Percentiles rank a stretch among this genome's conserved stretches.
phyloP scores from a whole-genome alignment of 495 filamentous ascomycete genomes.

The Annulohypoxylon bovei region DNA sequence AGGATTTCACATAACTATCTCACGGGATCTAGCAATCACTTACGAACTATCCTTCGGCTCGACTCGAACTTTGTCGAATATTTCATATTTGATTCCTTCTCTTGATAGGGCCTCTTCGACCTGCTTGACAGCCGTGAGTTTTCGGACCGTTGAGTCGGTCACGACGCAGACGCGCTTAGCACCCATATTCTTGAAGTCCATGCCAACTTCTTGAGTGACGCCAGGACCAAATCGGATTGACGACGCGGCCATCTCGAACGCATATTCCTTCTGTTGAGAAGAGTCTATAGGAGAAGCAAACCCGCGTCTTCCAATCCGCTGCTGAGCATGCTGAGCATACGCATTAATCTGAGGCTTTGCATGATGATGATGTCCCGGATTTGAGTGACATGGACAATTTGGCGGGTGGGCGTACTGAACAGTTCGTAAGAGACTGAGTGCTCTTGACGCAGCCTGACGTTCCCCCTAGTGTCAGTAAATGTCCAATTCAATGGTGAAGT shows the following conservation, averaged over 20 bases:
- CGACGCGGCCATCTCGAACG: slow-evolving; percentile 97
- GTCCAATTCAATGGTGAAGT: neutral
- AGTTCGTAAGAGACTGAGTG: slow-evolving; percentile 84
- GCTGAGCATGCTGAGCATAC: slow-evolving; percentile 66
- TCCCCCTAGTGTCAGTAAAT: slow-evolving; percentile 30
- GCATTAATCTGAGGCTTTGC: slow-evolving; percentile 58
- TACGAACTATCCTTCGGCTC: slow-evolving; percentile 95
- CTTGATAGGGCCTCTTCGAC: slow-evolving; percentile 77
- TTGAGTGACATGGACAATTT: slow-evolving; percentile 90
- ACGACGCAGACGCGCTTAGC: slow-evolving; percentile 88
- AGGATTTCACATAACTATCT: neutral
- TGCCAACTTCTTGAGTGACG: slow-evolving; percentile 96
- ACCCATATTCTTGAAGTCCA: slow-evolving; percentile 95
- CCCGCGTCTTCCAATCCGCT: slow-evolving; percentile 48
- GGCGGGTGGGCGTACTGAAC: slow-evolving; percentile 92
- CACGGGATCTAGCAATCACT: slow-evolving; percentile 39
- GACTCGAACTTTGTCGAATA: slow-evolving; percentile 79
- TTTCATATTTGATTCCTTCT: slow-evolving; percentile 80
- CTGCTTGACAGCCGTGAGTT: slow-evolving; percentile 85
- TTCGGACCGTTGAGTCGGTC: slow-evolving; percentile 81
- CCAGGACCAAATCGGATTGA: slow-evolving; percentile 94
- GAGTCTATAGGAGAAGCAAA: slow-evolving; percentile 78
- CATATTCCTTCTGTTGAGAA: slow-evolving; percentile 88
- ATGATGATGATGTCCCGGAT: slow-evolving; percentile 76
- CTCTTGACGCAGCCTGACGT: slow-evolving; percentile 74